Evolutionary conservation across 1,284 basidiomycete species (phyloP), one percentile per base, ranked within the genome.

Genomic region (Austropuccinia psidii): DNA sequence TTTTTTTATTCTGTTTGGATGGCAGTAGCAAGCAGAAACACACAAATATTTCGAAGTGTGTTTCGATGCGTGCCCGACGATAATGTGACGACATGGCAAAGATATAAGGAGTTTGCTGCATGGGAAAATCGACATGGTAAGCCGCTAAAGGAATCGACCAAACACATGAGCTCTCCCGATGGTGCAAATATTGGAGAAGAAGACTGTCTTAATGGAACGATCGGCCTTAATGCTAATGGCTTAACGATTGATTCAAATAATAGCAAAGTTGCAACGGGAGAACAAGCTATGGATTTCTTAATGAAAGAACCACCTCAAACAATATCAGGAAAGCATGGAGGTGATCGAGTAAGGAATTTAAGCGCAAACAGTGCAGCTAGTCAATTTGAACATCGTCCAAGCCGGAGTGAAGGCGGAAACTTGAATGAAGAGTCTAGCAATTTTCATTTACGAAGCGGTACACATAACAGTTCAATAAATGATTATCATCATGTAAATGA

Each of bases 1-100:
- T 96, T 96, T 80, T 96, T 90, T 90, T 89, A 89, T 78, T 85
- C 90, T 75, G 85, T 90, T 54, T 97, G 94, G 93, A 84, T 90
- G 5, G 87, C 90, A 4, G 86, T 86, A 66, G 76, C 74, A 31
- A 78, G 60, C 75, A 76, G 79, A 41, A 80, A 95, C 90, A 97
- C 93, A 75, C 90, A 94, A 80, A 91, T 95, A 76, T 95, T 87
- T 82, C 88, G 92, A 73, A 93, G 90, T 80, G 92, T 96, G 0
- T 97, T 97, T 83, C 88, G 92, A 78, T 89, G 90, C 60, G 84
- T 93, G 45, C 93, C 93, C 4, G 93, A 96, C 80, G 93, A 97
- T 80, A 83, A 88, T 17, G 87, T 96, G 67, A 89, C 89, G 0
- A 93, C 92, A 0, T 97, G 93, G 94, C 92, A 93, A 78, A 90